Evolutionary conservation across 768 basidiomycete species (phyloP).

Genomic region (Pseudohyphozyma bogoriensis): DNA sequence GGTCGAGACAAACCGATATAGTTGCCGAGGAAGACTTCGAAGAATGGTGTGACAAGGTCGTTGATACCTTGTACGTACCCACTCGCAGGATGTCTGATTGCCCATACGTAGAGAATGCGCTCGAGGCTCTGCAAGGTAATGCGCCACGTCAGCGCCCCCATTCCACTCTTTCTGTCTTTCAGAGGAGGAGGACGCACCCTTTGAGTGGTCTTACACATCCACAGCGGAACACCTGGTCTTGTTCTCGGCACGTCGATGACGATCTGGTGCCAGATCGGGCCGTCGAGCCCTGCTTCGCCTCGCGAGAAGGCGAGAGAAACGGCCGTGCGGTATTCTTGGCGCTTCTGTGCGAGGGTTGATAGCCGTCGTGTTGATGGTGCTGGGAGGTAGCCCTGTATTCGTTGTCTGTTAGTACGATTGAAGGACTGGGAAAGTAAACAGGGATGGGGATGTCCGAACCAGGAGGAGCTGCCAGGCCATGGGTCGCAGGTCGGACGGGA

Average conservation of each 20-base stretch:
- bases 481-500: conserved; percentile 74
- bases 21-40: conserved; percentile 87
- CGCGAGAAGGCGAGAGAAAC: conserved; percentile 82
- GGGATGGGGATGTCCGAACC: conserved; percentile 46
- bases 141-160: no score
- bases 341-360: conserved; percentile 72
- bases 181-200: conserved; percentile 49
- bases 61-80: conserved; percentile 99
- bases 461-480: conserved; percentile 90
- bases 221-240: conserved; percentile 75
- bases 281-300: conserved; percentile 75
- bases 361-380: conserved; percentile 64
- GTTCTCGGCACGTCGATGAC: conserved; percentile 97
- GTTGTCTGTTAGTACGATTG: neutral
- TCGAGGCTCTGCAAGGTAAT: conserved; percentile 62
- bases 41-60: conserved; percentile 94
- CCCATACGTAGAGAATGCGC: conserved; percentile 95
- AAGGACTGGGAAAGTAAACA: neutral
- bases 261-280: conserved; percentile 99
- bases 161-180: no score
- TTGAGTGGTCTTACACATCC: conserved; percentile 85
- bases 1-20: conserved; percentile 60
- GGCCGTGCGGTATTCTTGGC: conserved; percentile 80
- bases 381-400: conserved; percentile 75
- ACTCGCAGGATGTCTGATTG: conserved; percentile 93